These are phyloP conservation scores for Penicillium sp. DNA, from an alignment of 2,329 filamentous ascomycete species.

Conservation along the genomic window DNA sequence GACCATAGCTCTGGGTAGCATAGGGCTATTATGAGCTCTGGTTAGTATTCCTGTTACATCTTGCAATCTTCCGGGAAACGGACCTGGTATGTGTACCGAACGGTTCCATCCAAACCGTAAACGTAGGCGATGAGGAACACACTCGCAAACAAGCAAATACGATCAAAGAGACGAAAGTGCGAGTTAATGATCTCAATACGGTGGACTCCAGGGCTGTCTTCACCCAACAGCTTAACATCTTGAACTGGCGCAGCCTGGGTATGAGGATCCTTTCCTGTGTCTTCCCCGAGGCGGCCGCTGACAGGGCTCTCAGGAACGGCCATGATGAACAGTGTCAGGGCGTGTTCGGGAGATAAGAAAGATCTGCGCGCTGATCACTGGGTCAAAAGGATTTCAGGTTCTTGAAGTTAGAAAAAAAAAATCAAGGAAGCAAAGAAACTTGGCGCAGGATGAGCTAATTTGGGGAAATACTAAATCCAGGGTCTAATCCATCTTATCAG, in stretches of 20 bases:
- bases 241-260: background rate
- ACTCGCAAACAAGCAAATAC: constrained; percentile 59
- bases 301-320: background rate
- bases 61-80: background rate
- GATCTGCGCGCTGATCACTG: too few relatives aligned
- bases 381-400: too few relatives aligned
- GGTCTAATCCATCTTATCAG: too few relatives aligned
- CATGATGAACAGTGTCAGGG: background rate
- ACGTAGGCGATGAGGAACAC: constrained; percentile 65
- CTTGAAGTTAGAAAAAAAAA: too few relatives aligned
- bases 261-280: background rate
- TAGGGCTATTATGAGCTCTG: constrained; percentile 42
- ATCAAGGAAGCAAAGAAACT: too few relatives aligned
- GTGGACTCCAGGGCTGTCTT: constrained; percentile 53
- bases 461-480: too few relatives aligned
- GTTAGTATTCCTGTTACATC: background rate
- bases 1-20: constrained; percentile 53
- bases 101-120: constrained; percentile 61
- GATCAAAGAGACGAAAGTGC: constrained; percentile 55
- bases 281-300: background rate
- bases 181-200: constrained; percentile 59
- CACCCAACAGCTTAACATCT: background rate
- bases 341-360: too few relatives aligned
- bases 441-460: too few relatives aligned
- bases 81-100: constrained; percentile 53